These are phyloP conservation scores for Phytophthora idaei DNA, from an alignment of 352 stramenopile genomes.

Conservation along the genomic window DNA sequence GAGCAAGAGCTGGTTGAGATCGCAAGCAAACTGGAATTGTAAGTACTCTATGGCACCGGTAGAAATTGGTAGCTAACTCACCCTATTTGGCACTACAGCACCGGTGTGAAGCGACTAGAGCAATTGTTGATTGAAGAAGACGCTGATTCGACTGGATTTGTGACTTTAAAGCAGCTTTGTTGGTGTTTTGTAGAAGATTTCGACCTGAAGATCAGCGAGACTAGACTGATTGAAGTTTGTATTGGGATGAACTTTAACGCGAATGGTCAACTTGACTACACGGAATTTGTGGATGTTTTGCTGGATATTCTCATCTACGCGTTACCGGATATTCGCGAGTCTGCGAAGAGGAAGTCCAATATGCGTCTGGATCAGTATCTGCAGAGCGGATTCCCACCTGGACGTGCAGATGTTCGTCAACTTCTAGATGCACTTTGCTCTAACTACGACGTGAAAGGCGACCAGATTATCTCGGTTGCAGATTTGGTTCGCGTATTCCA, in stretches of 20 bases:
- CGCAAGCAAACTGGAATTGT: slow-evolving; percentile 58
- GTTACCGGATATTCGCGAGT: slow-evolving; percentile 23
- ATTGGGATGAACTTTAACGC: slow-evolving; percentile 68
- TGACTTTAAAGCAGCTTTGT: slow-evolving; percentile 57
- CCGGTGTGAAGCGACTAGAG: slow-evolving; percentile 55
- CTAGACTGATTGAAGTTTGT: slow-evolving; percentile 57
- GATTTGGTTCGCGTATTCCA: slow-evolving; percentile 49
- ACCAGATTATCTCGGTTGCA: slow-evolving; percentile 39
- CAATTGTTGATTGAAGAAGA: slow-evolving; percentile 38
- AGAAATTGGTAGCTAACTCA: background rate
- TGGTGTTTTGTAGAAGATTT: slow-evolving; percentile 48
- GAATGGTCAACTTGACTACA: slow-evolving; percentile 56
- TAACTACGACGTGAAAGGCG: slow-evolving; percentile 52
- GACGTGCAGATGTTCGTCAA: slow-evolving; percentile 12
- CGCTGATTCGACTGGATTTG: slow-evolving; percentile 37
- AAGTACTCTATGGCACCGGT: slow-evolving; percentile 11
- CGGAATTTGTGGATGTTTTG: slow-evolving; percentile 53
- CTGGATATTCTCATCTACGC: slow-evolving; percentile 67
- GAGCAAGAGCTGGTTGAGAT: slow-evolving; percentile 59
- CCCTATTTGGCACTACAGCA: slow-evolving; percentile 13
- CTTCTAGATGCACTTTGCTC: slow-evolving; percentile 48
- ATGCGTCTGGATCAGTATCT: slow-evolving; percentile 49
- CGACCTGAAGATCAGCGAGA: slow-evolving; percentile 39
- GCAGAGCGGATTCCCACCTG: slow-evolving; percentile 41
- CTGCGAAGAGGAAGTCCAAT: slow-evolving; percentile 26